These are phyloP conservation scores for Salix udensis DNA, from an alignment of 345 rosid genomes.

Conservation along the genomic window DNA sequence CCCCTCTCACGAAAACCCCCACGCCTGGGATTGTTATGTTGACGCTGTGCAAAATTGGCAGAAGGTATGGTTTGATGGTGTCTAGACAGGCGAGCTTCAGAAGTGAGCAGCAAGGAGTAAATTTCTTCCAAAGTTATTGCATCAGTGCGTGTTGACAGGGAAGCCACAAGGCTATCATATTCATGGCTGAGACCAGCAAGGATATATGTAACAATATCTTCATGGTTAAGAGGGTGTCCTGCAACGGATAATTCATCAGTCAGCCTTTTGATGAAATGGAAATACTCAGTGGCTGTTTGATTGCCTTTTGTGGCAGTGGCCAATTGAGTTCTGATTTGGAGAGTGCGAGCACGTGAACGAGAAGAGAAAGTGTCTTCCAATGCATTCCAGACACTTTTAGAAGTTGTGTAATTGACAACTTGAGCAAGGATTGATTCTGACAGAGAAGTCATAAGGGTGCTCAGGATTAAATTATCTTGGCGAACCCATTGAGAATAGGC, in stretches of 20 bases:
- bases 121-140: background rate
- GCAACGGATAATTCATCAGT: background rate
- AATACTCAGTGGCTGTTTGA: too few species aligned
- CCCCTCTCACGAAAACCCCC: background rate
- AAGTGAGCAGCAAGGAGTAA: background rate
- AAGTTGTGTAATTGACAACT: background rate
- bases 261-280: background rate
- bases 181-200: too few species aligned
- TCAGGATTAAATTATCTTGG: fast-evolving
- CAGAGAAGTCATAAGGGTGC: background rate
- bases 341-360: too few species aligned
- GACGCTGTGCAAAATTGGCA: background rate
- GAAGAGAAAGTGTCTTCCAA: too few species aligned
- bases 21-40: background rate
- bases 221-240: background rate
- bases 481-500: background rate
- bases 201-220: too few species aligned
- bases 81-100: background rate
- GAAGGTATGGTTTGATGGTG: background rate
- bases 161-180: too few species aligned
- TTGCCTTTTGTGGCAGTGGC: background rate
- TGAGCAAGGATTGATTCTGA: background rate
- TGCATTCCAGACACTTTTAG: too few species aligned
- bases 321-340: too few species aligned
- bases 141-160: background rate